These are phyloP conservation scores for Angophora floribunda DNA, from an alignment of 345 rosid species.

Conservation along the genomic window DNA sequence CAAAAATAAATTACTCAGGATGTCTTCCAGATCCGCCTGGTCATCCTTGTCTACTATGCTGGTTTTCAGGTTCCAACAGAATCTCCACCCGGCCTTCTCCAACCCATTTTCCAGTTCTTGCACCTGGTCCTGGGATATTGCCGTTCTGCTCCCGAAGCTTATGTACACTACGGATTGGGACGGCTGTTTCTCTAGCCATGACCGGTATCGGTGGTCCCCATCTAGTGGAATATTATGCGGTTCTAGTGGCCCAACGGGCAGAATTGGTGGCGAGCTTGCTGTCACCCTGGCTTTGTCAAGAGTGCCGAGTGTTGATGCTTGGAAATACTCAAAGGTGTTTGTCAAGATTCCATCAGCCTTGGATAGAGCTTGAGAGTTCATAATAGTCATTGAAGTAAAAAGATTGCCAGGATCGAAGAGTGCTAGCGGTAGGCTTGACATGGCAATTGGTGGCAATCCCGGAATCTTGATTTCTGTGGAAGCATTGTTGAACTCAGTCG, in stretches of 20 bases:
- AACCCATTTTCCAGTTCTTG: slow-evolving; percentile 32
- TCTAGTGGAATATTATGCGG: slow-evolving; percentile 5
- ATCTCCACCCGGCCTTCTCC: slow-evolving; percentile 9
- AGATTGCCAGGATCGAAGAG: not conserved
- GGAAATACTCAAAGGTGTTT: slow-evolving; percentile 22
- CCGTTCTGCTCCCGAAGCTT: slow-evolving; percentile 35
- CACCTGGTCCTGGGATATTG: slow-evolving; percentile 19
- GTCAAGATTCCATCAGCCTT: slow-evolving; percentile 16
- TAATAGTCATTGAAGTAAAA: not conserved
- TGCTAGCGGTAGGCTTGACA: slow-evolving; percentile 14
- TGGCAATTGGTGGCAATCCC: slow-evolving; percentile 20
- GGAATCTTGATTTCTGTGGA: not conserved
- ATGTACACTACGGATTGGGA: slow-evolving; percentile 24
- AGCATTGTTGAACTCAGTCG: not conserved
- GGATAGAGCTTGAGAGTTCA: not conserved
- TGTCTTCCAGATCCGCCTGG: slow-evolving; percentile 11
- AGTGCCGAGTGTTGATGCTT: slow-evolving; percentile 2
- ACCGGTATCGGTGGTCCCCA: not conserved
- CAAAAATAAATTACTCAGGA: slow-evolving; percentile 18
- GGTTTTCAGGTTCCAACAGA: slow-evolving; percentile 32
- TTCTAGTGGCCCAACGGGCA: slow-evolving; percentile 18
- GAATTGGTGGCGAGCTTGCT: slow-evolving; percentile 8
- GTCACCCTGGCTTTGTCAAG: not conserved
- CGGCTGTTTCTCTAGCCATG: slow-evolving; percentile 30
- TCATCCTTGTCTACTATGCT: slow-evolving; percentile 27